Conservation (phyloP, 495 filamentous ascomycete genomes). For the Aspergillus ellipticus region DNA sequence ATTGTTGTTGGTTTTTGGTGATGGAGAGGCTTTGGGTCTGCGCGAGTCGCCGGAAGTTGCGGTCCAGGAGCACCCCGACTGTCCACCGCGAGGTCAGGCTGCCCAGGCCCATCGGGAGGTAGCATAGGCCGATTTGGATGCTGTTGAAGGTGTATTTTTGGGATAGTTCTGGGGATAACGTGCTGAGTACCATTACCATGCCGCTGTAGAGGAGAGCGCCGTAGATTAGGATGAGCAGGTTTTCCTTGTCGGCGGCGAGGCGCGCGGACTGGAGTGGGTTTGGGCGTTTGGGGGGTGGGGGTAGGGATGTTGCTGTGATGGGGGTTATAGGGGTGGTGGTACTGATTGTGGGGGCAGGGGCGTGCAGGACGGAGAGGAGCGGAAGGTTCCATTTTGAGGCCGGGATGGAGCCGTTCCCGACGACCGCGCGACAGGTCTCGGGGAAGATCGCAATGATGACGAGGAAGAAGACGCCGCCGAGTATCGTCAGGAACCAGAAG, state of each 20-base stretch:
- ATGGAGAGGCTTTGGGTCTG: slow-evolving; percentile 25
- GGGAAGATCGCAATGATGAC: slow-evolving; percentile 30
- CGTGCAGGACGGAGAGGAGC: slow-evolving; percentile 17
- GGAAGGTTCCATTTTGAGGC: slow-evolving; percentile 39
- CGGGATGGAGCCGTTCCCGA: slow-evolving; percentile 45
- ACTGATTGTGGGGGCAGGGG: slow-evolving; percentile 1
- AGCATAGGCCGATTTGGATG: slow-evolving; percentile 44
- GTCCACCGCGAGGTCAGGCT: slow-evolving; percentile 30
- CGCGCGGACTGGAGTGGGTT: slow-evolving; percentile 26
- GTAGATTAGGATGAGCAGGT: slow-evolving; percentile 33
- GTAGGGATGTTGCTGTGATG: slow-evolving; percentile 11
- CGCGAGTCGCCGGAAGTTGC: slow-evolving; percentile 39
- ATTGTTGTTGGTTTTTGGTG: slow-evolving; percentile 38
- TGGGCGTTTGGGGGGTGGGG: slow-evolving; percentile 16
- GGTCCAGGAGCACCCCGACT: slow-evolving; percentile 38
- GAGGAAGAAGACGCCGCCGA: slow-evolving; percentile 38
- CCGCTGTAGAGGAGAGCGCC: slow-evolving; percentile 23
- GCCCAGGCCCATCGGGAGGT: slow-evolving; percentile 43
- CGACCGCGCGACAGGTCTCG: slow-evolving; percentile 44
- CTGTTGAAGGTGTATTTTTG: slow-evolving; percentile 37
- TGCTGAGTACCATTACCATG: slow-evolving; percentile 25
- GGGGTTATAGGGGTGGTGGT: background rate
- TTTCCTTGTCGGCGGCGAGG: slow-evolving; percentile 38
- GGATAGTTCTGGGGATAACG: slow-evolving; percentile 29
- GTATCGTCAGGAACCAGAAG: slow-evolving; percentile 71